Base-by-base conservation (phyloP, 2,329 filamentous ascomycete species). In the Fusarium piperis region DNA sequence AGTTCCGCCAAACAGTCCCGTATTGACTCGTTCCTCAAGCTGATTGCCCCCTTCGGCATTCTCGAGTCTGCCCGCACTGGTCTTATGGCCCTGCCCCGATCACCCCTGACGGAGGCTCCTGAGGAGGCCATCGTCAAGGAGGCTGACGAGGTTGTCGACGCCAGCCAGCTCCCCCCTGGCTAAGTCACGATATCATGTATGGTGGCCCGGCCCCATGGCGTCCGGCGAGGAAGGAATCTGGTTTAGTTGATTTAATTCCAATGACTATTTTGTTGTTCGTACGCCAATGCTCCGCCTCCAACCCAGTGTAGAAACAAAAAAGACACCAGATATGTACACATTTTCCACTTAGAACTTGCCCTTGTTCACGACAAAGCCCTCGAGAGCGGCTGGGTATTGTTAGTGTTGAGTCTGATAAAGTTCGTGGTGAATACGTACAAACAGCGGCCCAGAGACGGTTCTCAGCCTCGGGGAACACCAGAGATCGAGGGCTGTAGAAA, bases 1-100 rank as follows among this genome's bases (percentile, higher is more conserved):
- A 94, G 92, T 9, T 97, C 94, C 60, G 96, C 96, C 67, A 99
- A 99, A 84, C 95, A 94, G 36, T 90, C 87, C 69, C 92, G 96
- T 83, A 97, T 99, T 79, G 94, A 99, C 83, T 97, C 94, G 2
- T 99, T 98, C 87, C 92, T 99, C 84, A 99, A 98, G 85, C 89
- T 99, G 70, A 91, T 99, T 78, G 88, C 90, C 64, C 95, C 95
- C 13, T 99, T 98, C 81, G 96, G 96, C 79, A 97, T 99, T 76
- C 88, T 99, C 58, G 96, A 99, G 85, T 98, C 95, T 57, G 94
- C 95, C 58, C 91, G 96, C 68, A 98, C 96, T 64, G 96, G 96
- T 81, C 88, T 99, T 65, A 99, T 98, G 95, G 96, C 96, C 53
- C 87, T 99, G 73, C 96, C 96, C 64, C 92, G 96, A 74, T 97